Base-by-base conservation (phyloP, 23 red algal genomes). In the Chondrus crispus region DNA sequence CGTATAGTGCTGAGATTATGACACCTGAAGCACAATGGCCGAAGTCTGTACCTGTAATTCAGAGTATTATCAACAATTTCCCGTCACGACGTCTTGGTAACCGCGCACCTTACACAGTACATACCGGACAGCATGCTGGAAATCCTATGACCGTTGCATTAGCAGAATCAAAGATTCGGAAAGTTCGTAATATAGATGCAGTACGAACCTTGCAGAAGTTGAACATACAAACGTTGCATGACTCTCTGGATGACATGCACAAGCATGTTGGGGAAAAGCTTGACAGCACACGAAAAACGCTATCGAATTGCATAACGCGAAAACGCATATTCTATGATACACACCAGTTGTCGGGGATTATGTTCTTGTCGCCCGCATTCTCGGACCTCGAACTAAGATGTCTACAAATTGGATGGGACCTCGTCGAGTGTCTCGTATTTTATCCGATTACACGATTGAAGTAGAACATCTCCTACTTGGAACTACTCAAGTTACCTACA, bases 61-160 rank as follows among this genome's bases (percentile, higher is more conserved):
- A 60, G 14, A 83, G 78, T 62, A 62, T 83, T 29, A 40, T 90
- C 1, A 90, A 80, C 48, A 90, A 90, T 52, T 63, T 72, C 3
- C 46, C 12, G 6, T 48, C 73, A 4, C 5, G 73, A 16, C 87
- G 72, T 13, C 68, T 90, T 13, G 74, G 54, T 18, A 64, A 45
- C 5, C 50, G 74, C 19, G 46, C 46, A 9, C 52, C 78, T 8
- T 13, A 60, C 46, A 58, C 46, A 1, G 78, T 83, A 9, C 78
- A 83, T 38, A 83, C 78, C 11, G 51, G 78, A 11, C 12, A 60
- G 78, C 10, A 83, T 7, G 11, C 78, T 52, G 2, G 1, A 1
- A 83, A 62, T 60, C 78, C 52, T n/a, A 41, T 83, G 46, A 14
- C 26, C 12, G 7, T 83, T 11, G 78, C 1, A 58, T 29, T 83